A percentile compares a stretch with the other conserved stretches of the same genome.
Evolutionary conservation across 495 filamentous ascomycete species (phyloP).

Genomic region (Apiosordaria backusii): DNA sequence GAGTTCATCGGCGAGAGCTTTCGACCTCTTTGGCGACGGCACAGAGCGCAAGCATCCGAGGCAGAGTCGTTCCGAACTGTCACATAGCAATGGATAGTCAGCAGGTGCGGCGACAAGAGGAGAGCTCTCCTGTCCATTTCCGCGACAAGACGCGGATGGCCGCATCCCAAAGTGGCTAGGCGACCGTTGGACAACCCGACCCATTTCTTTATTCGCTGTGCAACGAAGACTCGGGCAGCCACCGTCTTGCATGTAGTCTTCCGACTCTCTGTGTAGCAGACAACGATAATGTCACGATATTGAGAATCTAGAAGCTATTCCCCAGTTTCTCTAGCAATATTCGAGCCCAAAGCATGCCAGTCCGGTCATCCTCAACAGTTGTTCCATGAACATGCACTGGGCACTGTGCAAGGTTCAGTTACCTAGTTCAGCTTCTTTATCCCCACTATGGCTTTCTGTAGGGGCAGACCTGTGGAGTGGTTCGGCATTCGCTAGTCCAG

Average conservation of each 20-base stretch:
- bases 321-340: neutral
- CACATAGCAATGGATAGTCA: neutral
- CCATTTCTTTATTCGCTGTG: neutral
- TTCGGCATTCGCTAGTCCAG: neutral
- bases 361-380: neutral
- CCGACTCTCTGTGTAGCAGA: neutral
- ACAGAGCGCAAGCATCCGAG: neutral
- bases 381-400: neutral
- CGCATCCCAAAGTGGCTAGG: conserved; percentile 9
- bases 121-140: neutral
- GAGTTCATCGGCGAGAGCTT: neutral
- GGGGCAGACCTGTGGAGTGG: neutral
- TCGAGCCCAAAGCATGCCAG: neutral
- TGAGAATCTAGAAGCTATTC: neutral
- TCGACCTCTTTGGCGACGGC: neutral
- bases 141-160: conserved; percentile 9
- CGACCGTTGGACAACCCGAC: neutral
- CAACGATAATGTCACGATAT: neutral
- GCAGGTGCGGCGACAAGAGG: conserved; percentile 2
- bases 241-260: neutral
- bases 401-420: too few relatives aligned
- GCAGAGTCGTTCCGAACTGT: neutral
- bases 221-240: neutral
- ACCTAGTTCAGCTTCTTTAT: neutral
- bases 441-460: neutral